Conservation (phyloP, 1,284 basidiomycete species). For the Pterulicium gracile region DNA sequence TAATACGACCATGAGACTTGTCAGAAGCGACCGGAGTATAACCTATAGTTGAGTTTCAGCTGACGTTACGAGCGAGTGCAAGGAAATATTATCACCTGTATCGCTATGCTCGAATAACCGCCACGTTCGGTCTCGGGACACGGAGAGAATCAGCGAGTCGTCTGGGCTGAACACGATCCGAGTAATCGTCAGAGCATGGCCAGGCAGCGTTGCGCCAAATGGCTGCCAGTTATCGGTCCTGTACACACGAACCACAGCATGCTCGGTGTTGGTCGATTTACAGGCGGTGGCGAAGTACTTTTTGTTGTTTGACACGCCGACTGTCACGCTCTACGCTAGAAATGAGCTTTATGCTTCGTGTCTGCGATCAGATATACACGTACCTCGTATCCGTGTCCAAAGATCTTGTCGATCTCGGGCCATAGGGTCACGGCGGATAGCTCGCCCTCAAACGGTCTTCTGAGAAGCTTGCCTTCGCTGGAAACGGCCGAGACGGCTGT, state of each 20-base stretch:
- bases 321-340: slow-evolving; percentile 53
- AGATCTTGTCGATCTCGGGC: slow-evolving; percentile 96
- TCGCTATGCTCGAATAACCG: slow-evolving; percentile 54
- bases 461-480: slow-evolving; percentile 10
- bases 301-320: slow-evolving; percentile 63
- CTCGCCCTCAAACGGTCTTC: slow-evolving; percentile 74
- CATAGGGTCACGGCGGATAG: slow-evolving; percentile 83
- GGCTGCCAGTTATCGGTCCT: slow-evolving; percentile 61
- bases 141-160: slow-evolving; percentile 70
- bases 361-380: slow-evolving; percentile 1
- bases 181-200: slow-evolving; percentile 87
- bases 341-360: slow-evolving; percentile 2
- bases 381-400: slow-evolving; percentile 96
- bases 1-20: slow-evolving; percentile 85
- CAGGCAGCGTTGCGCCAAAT: slow-evolving; percentile 63
- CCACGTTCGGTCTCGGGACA: slow-evolving; percentile 92
- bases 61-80: slow-evolving; percentile 1
- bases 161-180: slow-evolving; percentile 83
- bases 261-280: slow-evolving; percentile 78
- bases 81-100: slow-evolving; percentile 23
- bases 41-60: slow-evolving; percentile 23
- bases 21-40: slow-evolving; percentile 58
- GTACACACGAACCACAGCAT: slow-evolving; percentile 84
- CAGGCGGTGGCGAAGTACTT: slow-evolving; percentile 85
- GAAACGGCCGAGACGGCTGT: neutral